These are phyloP conservation scores for Ramaria rubella DNA, from an alignment of 768 basidiomycete genomes.

Conservation along the genomic window DNA sequence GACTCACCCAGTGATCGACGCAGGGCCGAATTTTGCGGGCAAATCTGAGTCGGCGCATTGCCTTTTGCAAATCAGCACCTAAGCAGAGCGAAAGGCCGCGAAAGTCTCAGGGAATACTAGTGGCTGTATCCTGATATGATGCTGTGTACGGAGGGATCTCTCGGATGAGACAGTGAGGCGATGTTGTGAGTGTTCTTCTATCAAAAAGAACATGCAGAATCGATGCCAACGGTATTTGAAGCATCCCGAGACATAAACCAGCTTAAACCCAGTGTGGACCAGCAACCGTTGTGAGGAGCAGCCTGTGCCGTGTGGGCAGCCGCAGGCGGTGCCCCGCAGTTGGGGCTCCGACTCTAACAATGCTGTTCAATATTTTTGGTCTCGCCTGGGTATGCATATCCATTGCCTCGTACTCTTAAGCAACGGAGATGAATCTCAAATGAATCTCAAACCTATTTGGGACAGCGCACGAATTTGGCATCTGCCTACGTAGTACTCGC, in stretches of 20 bases:
- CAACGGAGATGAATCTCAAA: neutral
- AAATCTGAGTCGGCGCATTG: neutral
- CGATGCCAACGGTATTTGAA: no score
- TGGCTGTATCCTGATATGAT: no score
- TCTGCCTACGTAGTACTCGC: neutral
- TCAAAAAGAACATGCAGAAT: no score
- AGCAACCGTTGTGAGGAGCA: neutral
- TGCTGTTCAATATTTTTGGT: neutral
- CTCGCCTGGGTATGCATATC: neutral
- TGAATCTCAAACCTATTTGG: neutral
- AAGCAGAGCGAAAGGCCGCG: neutral
- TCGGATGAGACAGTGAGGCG: no score
- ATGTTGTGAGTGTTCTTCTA: no score
- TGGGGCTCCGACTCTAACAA: neutral
- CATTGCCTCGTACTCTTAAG: neutral
- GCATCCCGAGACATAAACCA: no score
- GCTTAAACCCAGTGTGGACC: no score
- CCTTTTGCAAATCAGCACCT: no score
- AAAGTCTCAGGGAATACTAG: neutral
- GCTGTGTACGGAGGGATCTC: neutral
- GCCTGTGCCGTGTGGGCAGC: neutral
- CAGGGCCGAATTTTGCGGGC: neutral
- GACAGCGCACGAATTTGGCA: neutral
- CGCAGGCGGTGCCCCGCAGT: neutral
- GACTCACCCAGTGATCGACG: neutral